Conservation (phyloP, 257 asterid genomes). For the Solanum lignicaule region DNA sequence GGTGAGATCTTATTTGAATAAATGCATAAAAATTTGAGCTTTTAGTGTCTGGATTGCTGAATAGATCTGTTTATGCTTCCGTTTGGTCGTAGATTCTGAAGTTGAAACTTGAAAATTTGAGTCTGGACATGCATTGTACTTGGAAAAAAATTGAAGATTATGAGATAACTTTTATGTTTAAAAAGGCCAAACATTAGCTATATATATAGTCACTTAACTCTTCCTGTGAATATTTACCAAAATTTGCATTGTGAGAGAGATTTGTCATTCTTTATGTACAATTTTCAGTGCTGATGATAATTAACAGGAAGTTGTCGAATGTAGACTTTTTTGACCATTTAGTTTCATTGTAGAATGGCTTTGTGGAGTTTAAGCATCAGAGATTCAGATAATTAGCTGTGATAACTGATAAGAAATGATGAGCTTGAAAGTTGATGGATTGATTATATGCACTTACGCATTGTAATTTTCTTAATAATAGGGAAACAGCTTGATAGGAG, state of each 20-base stretch:
- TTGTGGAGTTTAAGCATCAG: background rate
- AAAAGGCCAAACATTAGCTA: background rate
- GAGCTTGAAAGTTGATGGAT: background rate
- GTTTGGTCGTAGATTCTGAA: background rate
- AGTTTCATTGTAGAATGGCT: background rate
- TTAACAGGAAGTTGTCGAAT: background rate
- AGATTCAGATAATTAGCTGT: background rate
- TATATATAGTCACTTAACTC: background rate
- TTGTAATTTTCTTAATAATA: background rate
- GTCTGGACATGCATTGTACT: background rate
- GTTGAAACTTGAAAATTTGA: background rate
- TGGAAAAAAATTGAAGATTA: background rate
- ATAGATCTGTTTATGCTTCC: background rate
- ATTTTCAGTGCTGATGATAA: background rate
- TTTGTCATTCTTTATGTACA: background rate
- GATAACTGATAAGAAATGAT: background rate
- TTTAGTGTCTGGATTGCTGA: background rate
- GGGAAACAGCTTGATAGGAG: background rate
- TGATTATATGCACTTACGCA: background rate
- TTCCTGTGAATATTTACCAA: background rate
- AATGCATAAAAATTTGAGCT: background rate
- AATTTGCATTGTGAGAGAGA: background rate
- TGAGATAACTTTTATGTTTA: background rate
- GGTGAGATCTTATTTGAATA: constrained; percentile 23
- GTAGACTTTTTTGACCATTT: background rate